These are phyloP conservation scores for Xylariaceae sp. DNA, from an alignment of 2,329 filamentous ascomycete species.

Conservation along the genomic window DNA sequence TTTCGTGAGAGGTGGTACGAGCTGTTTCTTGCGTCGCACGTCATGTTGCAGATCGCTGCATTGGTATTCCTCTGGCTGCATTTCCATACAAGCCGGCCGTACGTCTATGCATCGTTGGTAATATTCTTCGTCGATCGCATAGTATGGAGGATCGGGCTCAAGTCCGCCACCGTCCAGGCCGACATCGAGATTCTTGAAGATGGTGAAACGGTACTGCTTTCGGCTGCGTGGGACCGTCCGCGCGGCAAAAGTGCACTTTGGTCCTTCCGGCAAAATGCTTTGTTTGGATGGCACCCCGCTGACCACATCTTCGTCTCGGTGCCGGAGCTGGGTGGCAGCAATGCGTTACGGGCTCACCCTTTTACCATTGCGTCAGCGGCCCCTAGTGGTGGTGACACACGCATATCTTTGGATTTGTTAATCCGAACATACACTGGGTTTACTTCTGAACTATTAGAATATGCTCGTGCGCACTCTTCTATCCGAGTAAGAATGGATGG, in stretches of 20 bases:
- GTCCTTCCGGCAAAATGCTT: conserved; percentile 33
- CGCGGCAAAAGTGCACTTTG: conserved; percentile 4
- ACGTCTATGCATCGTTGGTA: conserved; percentile 47
- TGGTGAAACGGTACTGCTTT: conserved; percentile 49
- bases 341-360: conserved; percentile 58
- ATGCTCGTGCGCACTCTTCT: conserved; percentile 43
- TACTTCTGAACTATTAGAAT: conserved; percentile 49
- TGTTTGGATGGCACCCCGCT: conserved; percentile 54
- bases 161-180: conserved; percentile 44
- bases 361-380: conserved; percentile 64
- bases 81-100: conserved; percentile 48
- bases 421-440: conserved; percentile 60
- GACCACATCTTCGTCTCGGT: conserved; percentile 63
- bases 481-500: conserved; percentile 56
- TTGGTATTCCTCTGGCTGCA: conserved; percentile 58
- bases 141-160: conserved; percentile 52
- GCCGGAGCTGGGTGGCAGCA: conserved; percentile 48
- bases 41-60: conserved; percentile 52
- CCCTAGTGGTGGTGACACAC: conserved; percentile 33
- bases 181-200: conserved; percentile 53
- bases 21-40: conserved; percentile 55
- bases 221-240: conserved; percentile 35
- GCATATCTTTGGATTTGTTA: conserved; percentile 53
- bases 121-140: conserved; percentile 58
- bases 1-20: conserved; percentile 61